Percentiles rank a stretch among this genome's conserved stretches.
Conservation (phyloP, 495 filamentous ascomycete genomes). For the Sabuloglossum arenarium region DNA sequence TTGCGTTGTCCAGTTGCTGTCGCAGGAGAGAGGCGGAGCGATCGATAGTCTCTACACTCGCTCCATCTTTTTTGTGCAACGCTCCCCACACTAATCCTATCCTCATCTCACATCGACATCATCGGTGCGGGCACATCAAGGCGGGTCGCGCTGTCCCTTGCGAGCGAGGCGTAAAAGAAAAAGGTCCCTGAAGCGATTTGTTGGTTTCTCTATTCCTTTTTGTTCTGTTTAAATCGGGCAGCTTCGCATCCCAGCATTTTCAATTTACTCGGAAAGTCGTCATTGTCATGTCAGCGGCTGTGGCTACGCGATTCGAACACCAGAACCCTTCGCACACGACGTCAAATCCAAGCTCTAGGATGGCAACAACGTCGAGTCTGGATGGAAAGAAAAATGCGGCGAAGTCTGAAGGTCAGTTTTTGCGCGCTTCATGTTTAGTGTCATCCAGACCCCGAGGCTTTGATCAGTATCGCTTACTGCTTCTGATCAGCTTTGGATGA, state of each 20-base stretch:
- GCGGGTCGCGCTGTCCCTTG: background rate
- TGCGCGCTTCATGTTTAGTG: background rate
- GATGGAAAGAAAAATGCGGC: slow-evolving; percentile 26
- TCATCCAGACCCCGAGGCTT: slow-evolving; percentile 4
- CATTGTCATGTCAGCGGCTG: slow-evolving; percentile 5
- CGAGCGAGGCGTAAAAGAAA: background rate
- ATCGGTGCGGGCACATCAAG: background rate
- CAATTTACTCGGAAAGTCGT: background rate
- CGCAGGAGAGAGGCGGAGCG: background rate
- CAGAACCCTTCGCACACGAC: background rate
- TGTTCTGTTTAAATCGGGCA: background rate
- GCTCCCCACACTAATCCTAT: background rate
- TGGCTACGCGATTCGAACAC: background rate
- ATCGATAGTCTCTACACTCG: background rate
- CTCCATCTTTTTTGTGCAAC: background rate
- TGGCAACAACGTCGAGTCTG: slow-evolving; percentile 21
- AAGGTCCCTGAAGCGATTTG: background rate
- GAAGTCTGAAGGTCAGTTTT: slow-evolving; percentile 24
- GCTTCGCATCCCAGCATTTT: background rate
- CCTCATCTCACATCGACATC: background rate
- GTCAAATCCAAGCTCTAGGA: slow-evolving; percentile 4
- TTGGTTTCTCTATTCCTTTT: background rate
- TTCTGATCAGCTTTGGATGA: background rate
- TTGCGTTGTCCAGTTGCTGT: background rate
- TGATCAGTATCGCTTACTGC: background rate